Base-by-base conservation (phyloP, 306 rosid genomes). In the Carpinus fangiana region DNA sequence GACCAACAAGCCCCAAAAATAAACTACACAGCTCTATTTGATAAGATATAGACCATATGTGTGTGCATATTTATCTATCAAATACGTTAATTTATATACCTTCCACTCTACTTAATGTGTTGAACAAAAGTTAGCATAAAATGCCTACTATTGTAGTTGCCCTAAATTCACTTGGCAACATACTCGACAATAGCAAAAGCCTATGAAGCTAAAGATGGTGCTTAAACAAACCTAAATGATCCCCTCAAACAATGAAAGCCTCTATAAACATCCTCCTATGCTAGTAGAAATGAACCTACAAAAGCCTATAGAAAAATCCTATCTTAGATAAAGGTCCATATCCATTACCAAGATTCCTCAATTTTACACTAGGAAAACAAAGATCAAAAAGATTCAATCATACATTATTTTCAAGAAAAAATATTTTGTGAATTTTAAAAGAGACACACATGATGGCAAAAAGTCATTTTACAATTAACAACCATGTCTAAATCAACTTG, bases 221-320 rank as follows among this genome's bases (percentile, higher is more conserved):
- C 34, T 13, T 10, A 59, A 59, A 20, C 31, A 59, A 59, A 59
- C 34, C 31, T 59, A 12, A 5, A 20, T 23, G 65, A 21, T 12
- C 28, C 28, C 8, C 34, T 21, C 17, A 59, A 59, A 59, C 31
- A 36, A 23, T 59, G 13, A 59, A 20, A 20, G 65, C 36, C 31
- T 59, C 45, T 59, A 59, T 9, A 57, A 59, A 59, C 65, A 23
- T 59, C 65, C 65, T 59, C 65, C 65, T 23, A 59, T 59, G 23
- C 10, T 10, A 41, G 65, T 26, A 59, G 65, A 59, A 59, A 10
- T 20, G 14, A 59, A 59, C 65, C 31, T 21, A 59, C 1, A 12
- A 59, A 20, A 59, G 65, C 36, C 65, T 23, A 23, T 59, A 23
- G 31, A 59, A 59, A 59, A 36, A 17, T 59, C 36, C 65, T 20